Percentiles rank a stretch among this genome's conserved stretches.
phyloP scores from a whole-genome alignment of 306 rosid species.

The Castanopsis chinensis region DNA sequence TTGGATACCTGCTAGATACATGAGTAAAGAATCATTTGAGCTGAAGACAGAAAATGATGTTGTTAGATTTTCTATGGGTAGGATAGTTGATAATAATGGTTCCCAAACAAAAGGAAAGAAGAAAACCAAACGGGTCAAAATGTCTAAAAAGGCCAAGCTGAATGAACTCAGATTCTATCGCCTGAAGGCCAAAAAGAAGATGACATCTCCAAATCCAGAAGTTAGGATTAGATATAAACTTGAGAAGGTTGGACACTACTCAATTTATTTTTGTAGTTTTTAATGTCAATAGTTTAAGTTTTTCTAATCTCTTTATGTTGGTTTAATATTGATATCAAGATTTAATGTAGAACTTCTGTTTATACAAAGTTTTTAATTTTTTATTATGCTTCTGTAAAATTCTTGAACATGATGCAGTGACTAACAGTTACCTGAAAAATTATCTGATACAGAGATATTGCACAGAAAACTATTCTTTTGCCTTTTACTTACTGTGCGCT shows the following conservation, averaged over 20 bases:
- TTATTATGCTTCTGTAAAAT: not conserved
- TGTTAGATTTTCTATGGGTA: constrained; percentile 60
- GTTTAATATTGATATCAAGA: not conserved
- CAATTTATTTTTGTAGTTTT: not conserved
- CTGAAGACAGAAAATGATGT: constrained; percentile 45
- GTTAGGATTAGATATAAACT: constrained; percentile 86
- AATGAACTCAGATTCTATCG: constrained; percentile 81
- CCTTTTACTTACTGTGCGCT: no score
- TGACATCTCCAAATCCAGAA: constrained; percentile 83
- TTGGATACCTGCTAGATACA: constrained; percentile 37
- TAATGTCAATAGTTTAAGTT: not conserved
- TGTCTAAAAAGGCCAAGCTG: constrained; percentile 71
- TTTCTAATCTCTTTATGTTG: not conserved
- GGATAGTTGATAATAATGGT: constrained; percentile 5
- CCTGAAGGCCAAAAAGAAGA: constrained; percentile 82
- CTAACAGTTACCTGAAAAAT: not conserved
- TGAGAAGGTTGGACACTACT: constrained; percentile 54
- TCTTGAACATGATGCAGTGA: not conserved
- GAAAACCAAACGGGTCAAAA: constrained; percentile 33
- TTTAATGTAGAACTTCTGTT: not conserved
- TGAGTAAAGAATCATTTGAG: constrained; percentile 53
- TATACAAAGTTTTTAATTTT: not conserved
- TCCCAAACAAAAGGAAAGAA: constrained; percentile 21
- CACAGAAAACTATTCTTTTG: not conserved
- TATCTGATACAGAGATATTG: not conserved